Conservation (phyloP, 2,329 filamentous ascomycete species). For the Calonectria fujianensis region DNA sequence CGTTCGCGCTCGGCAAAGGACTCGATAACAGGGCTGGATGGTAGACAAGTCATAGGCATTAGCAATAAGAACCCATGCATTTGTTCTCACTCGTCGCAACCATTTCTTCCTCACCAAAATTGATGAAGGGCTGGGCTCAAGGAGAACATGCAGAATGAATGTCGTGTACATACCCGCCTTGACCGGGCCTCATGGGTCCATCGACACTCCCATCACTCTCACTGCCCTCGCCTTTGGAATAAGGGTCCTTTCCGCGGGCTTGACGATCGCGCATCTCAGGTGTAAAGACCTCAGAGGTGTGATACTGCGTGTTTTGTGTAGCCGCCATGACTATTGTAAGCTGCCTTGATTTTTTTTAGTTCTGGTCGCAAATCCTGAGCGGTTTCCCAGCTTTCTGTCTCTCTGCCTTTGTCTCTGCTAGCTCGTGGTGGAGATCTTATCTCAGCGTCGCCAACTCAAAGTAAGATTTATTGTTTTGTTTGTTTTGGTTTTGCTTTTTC, state of each 20-base stretch:
- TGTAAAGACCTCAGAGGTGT: conserved; percentile 62
- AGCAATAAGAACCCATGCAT: background rate
- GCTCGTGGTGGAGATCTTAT: background rate
- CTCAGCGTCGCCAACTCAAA: background rate
- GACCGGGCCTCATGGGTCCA: conserved; percentile 43
- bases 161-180: conserved; percentile 23
- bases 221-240: conserved; percentile 54
- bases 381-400: background rate
- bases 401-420: background rate
- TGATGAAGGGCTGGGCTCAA: background rate
- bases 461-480: conserved; percentile 6
- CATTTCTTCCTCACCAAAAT: background rate
- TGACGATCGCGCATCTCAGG: conserved; percentile 74
- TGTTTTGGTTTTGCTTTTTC: conserved; percentile 20
- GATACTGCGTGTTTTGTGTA: conserved; percentile 59
- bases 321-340: conserved; percentile 59
- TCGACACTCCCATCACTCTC: conserved; percentile 56
- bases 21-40: conserved; percentile 56
- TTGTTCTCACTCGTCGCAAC: background rate
- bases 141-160: no score
- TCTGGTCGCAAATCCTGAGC: background rate
- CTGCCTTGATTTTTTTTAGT: background rate
- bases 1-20: conserved; percentile 65
- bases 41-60: background rate
- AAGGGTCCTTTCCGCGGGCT: conserved; percentile 75